Base-by-base conservation (phyloP, 805 yeast species). In the Pachysolen tannophilus region DNA sequence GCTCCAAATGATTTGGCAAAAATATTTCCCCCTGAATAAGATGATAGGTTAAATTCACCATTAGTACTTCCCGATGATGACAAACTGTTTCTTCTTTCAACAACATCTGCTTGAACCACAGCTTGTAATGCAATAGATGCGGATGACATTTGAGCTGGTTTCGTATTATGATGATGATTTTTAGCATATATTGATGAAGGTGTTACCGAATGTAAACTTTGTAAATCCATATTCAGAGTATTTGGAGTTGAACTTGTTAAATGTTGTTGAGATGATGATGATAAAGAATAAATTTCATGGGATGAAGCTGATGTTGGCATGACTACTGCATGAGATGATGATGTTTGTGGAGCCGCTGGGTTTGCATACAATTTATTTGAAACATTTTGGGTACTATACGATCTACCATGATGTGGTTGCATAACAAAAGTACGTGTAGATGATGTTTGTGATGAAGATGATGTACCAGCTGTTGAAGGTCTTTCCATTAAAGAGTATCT, bases 111-210 rank as follows among this genome's bases (percentile, higher is more conserved):
- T 41, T 76, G 74, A 10, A 77, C 86, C 35, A 81, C 82, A 0
- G 87, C 87, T 49, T 80, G 83, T 39, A 82, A 60, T 8, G 82
- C 88, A 41, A 67, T 50, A 25, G 83, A 74, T 3, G 86, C 88
- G 2, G 82, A 62, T 1, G 77, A 63, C 18, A 21, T 28, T 11
- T 34, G 27, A n/a, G 18, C 19, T 17, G 24, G 23, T 9, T 8
- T 16, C 10, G 29, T n/a, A 16, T 43, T 17, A 38, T 28, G 2
- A 51, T 4, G 58, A 43, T 2, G 60, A 52, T 16, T 54, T 43
- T 15, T 8, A 9, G 28, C 21, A 5, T 14, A 20, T 4, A 19
- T 25, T 7, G 32, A 19, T 13, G 37, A 21, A 5, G 25, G 10
- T n/a, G n/a, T n/a, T n/a, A n/a, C n/a, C 8, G 26, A 11, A 5